Evolutionary conservation across 805 yeast genomes (phyloP).

Genomic region (Jamesozyma jinghongensis): DNA sequence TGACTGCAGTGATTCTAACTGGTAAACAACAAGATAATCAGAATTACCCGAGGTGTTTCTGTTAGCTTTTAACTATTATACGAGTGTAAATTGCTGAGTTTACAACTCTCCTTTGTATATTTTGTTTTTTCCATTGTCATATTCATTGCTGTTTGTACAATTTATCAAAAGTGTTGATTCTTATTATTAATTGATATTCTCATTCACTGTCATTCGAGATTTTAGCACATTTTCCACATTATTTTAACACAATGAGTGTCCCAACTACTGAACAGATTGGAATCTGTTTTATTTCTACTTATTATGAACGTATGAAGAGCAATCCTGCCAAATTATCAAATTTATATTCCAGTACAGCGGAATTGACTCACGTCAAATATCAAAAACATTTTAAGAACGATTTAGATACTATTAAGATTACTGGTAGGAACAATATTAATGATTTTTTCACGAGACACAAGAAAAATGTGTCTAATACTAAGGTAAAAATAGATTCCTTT

Average conservation of each 20-base stretch:
- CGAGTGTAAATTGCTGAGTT: too few species aligned
- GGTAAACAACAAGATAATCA: too few species aligned
- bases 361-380: constrained; percentile 31
- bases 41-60: too few species aligned
- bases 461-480: constrained; percentile 36
- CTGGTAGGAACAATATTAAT: constrained; percentile 32
- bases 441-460: constrained; percentile 31
- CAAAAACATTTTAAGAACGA: constrained; percentile 25
- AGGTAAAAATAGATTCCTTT: constrained; percentile 11
- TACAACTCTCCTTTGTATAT: too few species aligned
- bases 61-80: too few species aligned
- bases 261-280: constrained; percentile 30
- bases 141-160: too few species aligned
- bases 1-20: too few species aligned
- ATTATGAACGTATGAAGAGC: constrained; percentile 38
- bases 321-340: constrained; percentile 35
- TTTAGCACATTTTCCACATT: too few species aligned
- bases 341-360: constrained; percentile 37
- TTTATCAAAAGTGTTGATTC: too few species aligned
- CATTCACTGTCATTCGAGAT: too few species aligned
- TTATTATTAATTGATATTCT: too few species aligned
- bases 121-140: too few species aligned
- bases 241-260: neutral
- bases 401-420: constrained; percentile 27
- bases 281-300: constrained; percentile 37